A percentile compares a stretch with the other conserved stretches of the same genome.
These are phyloP conservation scores for Boletus sp. DNA, from an alignment of 768 basidiomycete species.

Conservation along the genomic window DNA sequence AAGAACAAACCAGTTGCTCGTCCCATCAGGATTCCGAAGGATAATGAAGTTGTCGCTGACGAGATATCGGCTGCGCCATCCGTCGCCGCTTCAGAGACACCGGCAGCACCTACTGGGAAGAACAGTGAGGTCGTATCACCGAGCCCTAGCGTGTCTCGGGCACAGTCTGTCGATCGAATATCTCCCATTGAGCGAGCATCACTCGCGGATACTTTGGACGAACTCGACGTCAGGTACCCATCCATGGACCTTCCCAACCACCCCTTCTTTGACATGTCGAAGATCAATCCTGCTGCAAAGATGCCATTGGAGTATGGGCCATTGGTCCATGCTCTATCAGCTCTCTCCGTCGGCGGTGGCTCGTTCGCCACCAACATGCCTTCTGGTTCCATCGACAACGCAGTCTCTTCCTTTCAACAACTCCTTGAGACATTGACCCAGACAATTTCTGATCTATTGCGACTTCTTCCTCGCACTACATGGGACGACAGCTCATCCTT, in stretches of 20 bases:
- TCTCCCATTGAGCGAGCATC: slow-evolving; percentile 47
- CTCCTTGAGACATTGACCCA: slow-evolving; percentile 85
- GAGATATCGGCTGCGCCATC: slow-evolving; percentile 44
- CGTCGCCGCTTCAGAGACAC: slow-evolving; percentile 48
- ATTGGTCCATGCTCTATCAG: slow-evolving; percentile 81
- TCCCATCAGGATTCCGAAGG: slow-evolving; percentile 57
- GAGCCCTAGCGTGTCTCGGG: slow-evolving; percentile 56
- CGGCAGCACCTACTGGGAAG: slow-evolving; percentile 36
- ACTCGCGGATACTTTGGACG: slow-evolving; percentile 63
- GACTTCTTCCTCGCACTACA: slow-evolving; percentile 81
- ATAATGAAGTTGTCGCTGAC: slow-evolving; percentile 47
- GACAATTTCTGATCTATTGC: slow-evolving; percentile 83
- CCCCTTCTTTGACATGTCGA: slow-evolving; percentile 71
- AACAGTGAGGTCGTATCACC: slow-evolving; percentile 38
- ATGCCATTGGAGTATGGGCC: slow-evolving; percentile 85
- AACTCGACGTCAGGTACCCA: slow-evolving; percentile 62
- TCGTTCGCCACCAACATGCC: slow-evolving; percentile 79
- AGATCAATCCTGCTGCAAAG: slow-evolving; percentile 71
- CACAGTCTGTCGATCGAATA: slow-evolving; percentile 56
- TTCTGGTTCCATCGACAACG: slow-evolving; percentile 86
- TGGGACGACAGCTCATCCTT: slow-evolving; percentile 92
- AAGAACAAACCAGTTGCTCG: slow-evolving; percentile 70
- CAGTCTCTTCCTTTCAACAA: slow-evolving; percentile 87
- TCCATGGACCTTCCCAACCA: slow-evolving; percentile 65
- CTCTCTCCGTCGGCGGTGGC: slow-evolving; percentile 80